A percentile compares a stretch with the other conserved stretches of the same genome.
These are phyloP conservation scores for Oligophagozyma castellii DNA, from an alignment of 1,139 yeast species.

Conservation along the genomic window DNA sequence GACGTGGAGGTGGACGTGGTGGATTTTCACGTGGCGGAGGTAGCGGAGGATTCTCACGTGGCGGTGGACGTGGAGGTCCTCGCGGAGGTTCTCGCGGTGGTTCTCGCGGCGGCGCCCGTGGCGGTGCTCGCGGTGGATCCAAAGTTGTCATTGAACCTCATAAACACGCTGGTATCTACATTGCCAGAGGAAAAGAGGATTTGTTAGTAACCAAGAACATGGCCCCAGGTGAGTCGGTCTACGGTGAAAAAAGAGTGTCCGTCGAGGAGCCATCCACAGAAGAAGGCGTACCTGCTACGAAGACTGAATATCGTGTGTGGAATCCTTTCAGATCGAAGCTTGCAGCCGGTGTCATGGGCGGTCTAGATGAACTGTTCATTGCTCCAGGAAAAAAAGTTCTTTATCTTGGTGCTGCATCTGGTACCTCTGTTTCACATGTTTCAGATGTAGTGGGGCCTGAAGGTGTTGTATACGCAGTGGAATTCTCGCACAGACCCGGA, in stretches of 20 bases:
- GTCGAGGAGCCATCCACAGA: conserved; percentile 85
- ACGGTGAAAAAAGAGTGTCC: conserved; percentile 93
- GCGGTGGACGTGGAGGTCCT: conserved; percentile 56
- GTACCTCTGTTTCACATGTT: conserved; percentile 97
- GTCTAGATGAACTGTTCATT: conserved; percentile 92
- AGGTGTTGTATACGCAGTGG: conserved; percentile 97
- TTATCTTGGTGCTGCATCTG: conserved; percentile 98
- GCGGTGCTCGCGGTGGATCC: conserved; percentile 79
- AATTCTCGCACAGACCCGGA: conserved; percentile 98
- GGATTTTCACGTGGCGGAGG: conserved; percentile 48
- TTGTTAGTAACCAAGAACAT: conserved; percentile 88
- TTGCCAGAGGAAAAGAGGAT: conserved; percentile 99
- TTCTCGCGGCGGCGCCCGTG: conserved; percentile 50
- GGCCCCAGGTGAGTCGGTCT: conserved; percentile 97
- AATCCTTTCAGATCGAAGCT: conserved; percentile 98
- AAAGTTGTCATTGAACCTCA: conserved; percentile 97
- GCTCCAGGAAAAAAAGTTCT: conserved; percentile 97
- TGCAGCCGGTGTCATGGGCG: conserved; percentile 99
- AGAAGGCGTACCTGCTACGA: conserved; percentile 82
- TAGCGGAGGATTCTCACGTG: conserved; percentile 29
- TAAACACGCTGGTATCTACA: conserved; percentile 94
- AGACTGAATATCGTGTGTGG: conserved; percentile 99
- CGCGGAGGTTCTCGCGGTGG: conserved; percentile 53
- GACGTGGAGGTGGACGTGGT: conserved; percentile 42
- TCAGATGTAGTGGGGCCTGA: conserved; percentile 98